Percentiles rank a stretch among this genome's conserved stretches.
Conservation (phyloP, 2,329 filamentous ascomycete genomes). For the Curvularia verruculosa region DNA sequence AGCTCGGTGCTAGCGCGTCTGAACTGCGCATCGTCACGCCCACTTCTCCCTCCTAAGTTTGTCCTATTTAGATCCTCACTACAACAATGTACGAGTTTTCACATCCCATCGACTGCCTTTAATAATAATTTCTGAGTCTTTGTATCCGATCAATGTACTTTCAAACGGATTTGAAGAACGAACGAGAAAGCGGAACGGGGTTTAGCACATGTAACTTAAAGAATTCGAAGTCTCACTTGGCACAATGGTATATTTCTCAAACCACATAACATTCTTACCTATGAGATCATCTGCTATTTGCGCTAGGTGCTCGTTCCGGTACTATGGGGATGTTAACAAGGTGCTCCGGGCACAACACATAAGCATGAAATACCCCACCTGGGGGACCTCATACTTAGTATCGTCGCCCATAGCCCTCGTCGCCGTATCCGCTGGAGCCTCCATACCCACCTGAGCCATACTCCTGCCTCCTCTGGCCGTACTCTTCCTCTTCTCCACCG, state of each 20-base stretch:
- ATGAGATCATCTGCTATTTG: neutral
- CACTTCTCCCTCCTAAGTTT: neutral
- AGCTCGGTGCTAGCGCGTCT: constrained; percentile 12
- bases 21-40: constrained; percentile 1
- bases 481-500: constrained; percentile 22
- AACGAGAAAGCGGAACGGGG: neutral
- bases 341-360: constrained; percentile 5
- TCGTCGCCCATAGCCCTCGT: constrained; percentile 28
- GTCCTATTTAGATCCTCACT: neutral
- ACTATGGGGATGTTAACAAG: constrained; percentile 4
- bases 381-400: constrained; percentile 17
- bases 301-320: neutral
- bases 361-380: neutral
- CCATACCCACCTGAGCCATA: constrained; percentile 19
- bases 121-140: neutral
- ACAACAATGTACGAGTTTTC: neutral
- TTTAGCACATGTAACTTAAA: neutral
- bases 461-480: constrained; percentile 25
- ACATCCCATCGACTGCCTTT: too few species aligned
- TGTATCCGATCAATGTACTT: neutral
- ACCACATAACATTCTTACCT: neutral
- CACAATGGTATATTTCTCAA: neutral
- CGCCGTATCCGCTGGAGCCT: constrained; percentile 15
- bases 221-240: neutral
- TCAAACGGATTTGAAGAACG: neutral